Percentiles rank a stretch among this genome's conserved stretches.
These are phyloP conservation scores for Bocquillonia castaneifolia DNA, from an alignment of 441 rosid species.

Conservation along the genomic window DNA sequence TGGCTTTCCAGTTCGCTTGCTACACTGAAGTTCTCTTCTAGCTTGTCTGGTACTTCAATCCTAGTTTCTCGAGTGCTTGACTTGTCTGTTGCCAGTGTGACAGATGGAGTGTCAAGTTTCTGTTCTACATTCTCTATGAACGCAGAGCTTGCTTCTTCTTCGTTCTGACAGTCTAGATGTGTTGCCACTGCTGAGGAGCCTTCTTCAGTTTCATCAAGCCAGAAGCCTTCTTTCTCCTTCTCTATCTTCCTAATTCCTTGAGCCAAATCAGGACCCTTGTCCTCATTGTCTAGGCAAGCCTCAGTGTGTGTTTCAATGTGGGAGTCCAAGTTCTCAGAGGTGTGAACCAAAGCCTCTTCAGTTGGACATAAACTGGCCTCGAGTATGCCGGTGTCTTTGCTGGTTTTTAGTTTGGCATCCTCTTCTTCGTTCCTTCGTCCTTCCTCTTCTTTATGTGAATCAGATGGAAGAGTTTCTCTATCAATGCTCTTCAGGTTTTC, in stretches of 20 bases:
- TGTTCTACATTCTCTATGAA: conserved; percentile 16
- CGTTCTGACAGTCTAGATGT: conserved; percentile 25
- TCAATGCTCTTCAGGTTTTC: conserved; percentile 24
- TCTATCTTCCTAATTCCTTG: conserved; percentile 20
- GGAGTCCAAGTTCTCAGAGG: conserved; percentile 22
- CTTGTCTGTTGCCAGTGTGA: conserved; percentile 17
- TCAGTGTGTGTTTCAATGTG: conserved; percentile 19
- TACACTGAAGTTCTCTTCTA: conserved; percentile 19
- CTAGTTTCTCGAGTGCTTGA: conserved; percentile 18
- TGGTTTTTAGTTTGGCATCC: conserved; percentile 21
- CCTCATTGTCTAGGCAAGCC: conserved; percentile 16
- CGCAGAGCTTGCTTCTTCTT: conserved; percentile 19
- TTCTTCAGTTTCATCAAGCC: conserved; percentile 9
- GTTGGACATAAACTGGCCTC: conserved; percentile 27
- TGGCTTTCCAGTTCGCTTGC: conserved; percentile 13
- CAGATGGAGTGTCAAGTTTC: conserved; percentile 20
- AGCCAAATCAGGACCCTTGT: conserved; percentile 20
- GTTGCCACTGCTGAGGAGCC: conserved; percentile 14
- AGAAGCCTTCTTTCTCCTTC: conserved; percentile 18
- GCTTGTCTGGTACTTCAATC: conserved; percentile 16
- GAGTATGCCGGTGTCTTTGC: conserved; percentile 18
- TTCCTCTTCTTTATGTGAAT: conserved; percentile 5
- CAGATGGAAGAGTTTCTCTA: conserved; percentile 20
- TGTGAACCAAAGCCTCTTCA: conserved; percentile 27
- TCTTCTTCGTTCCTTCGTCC: conserved; percentile 17